These are phyloP conservation scores for Globisporangium rhizosaccharum DNA, from an alignment of 352 stramenopile species.

Conservation along the genomic window DNA sequence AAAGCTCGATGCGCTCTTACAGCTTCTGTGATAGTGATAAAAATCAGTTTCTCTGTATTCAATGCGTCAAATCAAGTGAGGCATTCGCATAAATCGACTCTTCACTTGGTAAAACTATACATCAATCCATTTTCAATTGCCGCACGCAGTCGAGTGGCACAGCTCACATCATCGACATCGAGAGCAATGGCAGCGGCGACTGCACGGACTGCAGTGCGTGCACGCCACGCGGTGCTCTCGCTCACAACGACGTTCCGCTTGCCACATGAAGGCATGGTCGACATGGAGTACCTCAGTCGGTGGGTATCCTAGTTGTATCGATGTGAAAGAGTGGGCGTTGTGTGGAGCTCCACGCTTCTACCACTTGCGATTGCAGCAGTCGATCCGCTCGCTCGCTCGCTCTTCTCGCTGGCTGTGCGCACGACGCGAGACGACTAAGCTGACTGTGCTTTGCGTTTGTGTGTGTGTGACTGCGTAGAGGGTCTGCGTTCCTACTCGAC, in stretches of 20 bases:
- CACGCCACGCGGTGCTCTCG: conserved; percentile 50
- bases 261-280: conserved; percentile 69
- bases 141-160: no score
- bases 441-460: background rate
- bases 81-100: no score
- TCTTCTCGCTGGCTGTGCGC: background rate
- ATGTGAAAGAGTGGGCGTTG: background rate
- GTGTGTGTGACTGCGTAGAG: conserved; percentile 18
- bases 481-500: conserved; percentile 59
- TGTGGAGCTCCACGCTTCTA: no score
- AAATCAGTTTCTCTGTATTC: no score
- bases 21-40: no score
- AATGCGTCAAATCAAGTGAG: no score
- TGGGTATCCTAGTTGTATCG: conserved; percentile 8
- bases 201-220: background rate
- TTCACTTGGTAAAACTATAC: no score
- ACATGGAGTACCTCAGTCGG: conserved; percentile 74
- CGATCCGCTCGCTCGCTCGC: background rate
- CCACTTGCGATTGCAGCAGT: background rate
- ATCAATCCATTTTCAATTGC: no score
- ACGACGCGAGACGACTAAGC: background rate
- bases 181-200: background rate
- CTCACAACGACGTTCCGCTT: conserved; percentile 77
- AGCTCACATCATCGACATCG: no score
- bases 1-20: no score